Evolutionary conservation across 1,284 basidiomycete species (phyloP).

Genomic region (Caloboletus firmus): DNA sequence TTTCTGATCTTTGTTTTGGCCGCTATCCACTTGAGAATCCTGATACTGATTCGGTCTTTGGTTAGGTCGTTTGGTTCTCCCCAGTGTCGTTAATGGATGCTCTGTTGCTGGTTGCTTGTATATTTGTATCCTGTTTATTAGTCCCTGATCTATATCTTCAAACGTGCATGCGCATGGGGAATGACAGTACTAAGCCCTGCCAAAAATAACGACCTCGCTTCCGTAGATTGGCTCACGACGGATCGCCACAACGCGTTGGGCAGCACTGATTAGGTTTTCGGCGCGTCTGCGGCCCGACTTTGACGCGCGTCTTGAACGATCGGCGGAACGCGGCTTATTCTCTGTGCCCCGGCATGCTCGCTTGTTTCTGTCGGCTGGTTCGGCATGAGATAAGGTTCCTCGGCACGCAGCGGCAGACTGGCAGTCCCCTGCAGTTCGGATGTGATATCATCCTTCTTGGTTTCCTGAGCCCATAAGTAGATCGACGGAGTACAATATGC

Average conservation of each 20-base stretch:
- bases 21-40: neutral
- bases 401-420: slow-evolving; percentile 15
- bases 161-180: neutral
- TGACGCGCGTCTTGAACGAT: neutral
- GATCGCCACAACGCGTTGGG: neutral
- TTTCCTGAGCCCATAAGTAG: slow-evolving; percentile 16
- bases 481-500: slow-evolving; percentile 7
- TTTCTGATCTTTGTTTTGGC: slow-evolving; percentile 45
- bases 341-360: neutral
- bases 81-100: neutral
- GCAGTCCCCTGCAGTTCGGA: neutral
- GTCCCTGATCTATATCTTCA: neutral
- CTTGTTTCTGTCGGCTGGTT: neutral
- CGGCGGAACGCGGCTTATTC: slow-evolving; percentile 11
- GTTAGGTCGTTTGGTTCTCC: neutral
- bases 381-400: slow-evolving; percentile 15
- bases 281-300: neutral
- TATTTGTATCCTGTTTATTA: slow-evolving; percentile 1
- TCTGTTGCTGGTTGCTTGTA: neutral
- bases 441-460: neutral
- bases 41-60: slow-evolving; percentile 11
- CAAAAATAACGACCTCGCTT: neutral
- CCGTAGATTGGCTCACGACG: neutral
- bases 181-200: neutral
- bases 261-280: neutral